Evolutionary conservation across 2,329 filamentous ascomycete genomes (phyloP), one percentile per base, ranked within the genome.

Genomic region (Colletotrichum lentis): DNA sequence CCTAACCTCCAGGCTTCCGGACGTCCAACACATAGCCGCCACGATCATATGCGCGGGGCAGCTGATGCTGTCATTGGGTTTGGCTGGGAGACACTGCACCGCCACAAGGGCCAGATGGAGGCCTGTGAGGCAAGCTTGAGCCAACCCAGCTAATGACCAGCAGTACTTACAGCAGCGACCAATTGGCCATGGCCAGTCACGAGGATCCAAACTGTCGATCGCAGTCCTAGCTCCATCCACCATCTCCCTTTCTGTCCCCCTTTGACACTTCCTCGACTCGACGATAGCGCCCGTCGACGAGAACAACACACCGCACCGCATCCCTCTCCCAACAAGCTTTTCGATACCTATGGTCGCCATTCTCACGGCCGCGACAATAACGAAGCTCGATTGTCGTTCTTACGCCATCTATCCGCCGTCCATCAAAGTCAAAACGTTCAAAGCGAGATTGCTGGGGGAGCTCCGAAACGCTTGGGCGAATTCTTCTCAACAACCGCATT

Each of bases 41-140:
- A 65, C 37, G 58, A 69, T 61, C 68, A 53, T 57, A 68, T 58
- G 68, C 55, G 68, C 68, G 68, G 68, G 68, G 68, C 68, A 70
- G 60, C 59, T 68, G 64, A 64, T 60, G 56, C 60, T 68, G 68
- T 68, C 67, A 59, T 68, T 62, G 60, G 54, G 43, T 54, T 59
- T 20, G 62, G 35, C 24, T 31, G 43, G 22, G n/a, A n/a, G 43
- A 46, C 37, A 44, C 39, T 65, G 65, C 66, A 69, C 66, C 55
- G 66, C 66, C 66, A 69, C 66, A 66, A 12, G 44, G 2, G 10
- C 53, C 41, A 31, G 35, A 39, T 16, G 39, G 31, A 12, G 50
- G 10, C 27, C 27, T 31, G 18, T 35, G 31, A 35, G 31, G 31
- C 31, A 11, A 35, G 62, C 47, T 65, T 65, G 46, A 56, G 41